Base-by-base conservation (phyloP, 2,329 filamentous ascomycete genomes). In the Verticillium nubilum region DNA sequence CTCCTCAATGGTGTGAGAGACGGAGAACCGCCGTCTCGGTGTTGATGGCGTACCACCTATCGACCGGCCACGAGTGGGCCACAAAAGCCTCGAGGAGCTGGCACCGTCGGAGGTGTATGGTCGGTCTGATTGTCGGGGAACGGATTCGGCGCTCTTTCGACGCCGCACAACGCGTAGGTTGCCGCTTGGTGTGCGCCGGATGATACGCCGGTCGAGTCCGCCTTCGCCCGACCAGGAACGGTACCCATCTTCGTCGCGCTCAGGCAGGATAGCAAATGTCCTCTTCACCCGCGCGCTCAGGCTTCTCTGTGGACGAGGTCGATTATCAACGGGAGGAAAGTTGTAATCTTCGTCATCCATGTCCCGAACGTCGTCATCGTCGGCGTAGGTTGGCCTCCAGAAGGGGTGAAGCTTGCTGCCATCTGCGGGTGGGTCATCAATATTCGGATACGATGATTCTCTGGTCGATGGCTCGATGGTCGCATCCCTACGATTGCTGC, bases 261-360 rank as follows among this genome's bases (percentile, higher is more conserved):
- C 73, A n/a, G 86, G 85, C 54, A 87, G 67, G 28, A 87, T 85
- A 13, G 85, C 79, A 73, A 88, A 86, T 0, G 85, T 87, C 35
- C 78, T 75, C 71, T 82, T 84, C 73, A 86, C 72, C 31, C 78
- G 80, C 33, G 76, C 71, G 62, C 81, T 84, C 15, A 87, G 68
- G 60, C 77, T 83, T 58, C 78, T 72, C 37, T 78, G 42, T 50
- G 42, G 42, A 78, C 2, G 78, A 78, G 80, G 78, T 33, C 81
- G 78, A 60, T 81, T 80, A 60, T 82, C 78, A 58, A 80, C 71
- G 1, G 74, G 71, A 13, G 82, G 78, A 62, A 84, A 82, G 56
- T 73, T 70, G 66, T 78, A 78, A 12, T 76, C 73, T 29, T 75
- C 73, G 52, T 75, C 70, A 58, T 70, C 65, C 54, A 62, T 58